Evolutionary conservation across 331 rosid genomes (phyloP), one percentile per base, ranked within the genome.

Genomic region (Pyracantha coccinea): DNA sequence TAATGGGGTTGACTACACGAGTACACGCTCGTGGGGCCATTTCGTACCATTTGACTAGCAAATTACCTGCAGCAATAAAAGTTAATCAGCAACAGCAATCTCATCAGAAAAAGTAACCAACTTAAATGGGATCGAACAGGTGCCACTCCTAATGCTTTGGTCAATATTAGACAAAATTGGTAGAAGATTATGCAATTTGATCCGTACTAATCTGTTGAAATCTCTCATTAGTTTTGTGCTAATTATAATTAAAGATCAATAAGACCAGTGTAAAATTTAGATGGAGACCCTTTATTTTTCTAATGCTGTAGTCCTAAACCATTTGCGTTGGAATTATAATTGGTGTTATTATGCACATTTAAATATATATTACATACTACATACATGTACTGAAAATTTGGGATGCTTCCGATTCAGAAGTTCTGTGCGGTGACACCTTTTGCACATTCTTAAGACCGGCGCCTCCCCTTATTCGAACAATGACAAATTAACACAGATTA

Each of bases 131-230:
- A 55, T 23, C 7, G 21, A 19, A 78, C 81, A 71, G 82, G 87
- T 83, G 88, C 57, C 73, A 14, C 10, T 54, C 54, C 64, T 59
- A n/a, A 50, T 68, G 77, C 62, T 44, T 19, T 2, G 75, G 90
- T 80, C 85, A 87, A 83, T 68, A 80, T 78, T 80, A 76, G 21
- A 60, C 25, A 73, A 23, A 76, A 23, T 59, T 53, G 72, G 31
- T 21, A 28, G 28, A 68, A 62, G 41, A 75, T 57, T 54, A 66
- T 19, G 64, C 33, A 9, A 6, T 33, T 31, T 38, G 33, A 72
- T 65, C 20, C 45, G 27, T 41, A 20, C 63, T 33, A 45, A 86
- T 73, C 67, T 64, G 70, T 53, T 65, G 8, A 73, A 28, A 53
- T 23, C 10, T 52, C 21, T 45, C 45, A 69, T 68, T 59, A 73